These are phyloP conservation scores for Paulownia fortunei DNA, from an alignment of 257 asterid species.

Conservation along the genomic window DNA sequence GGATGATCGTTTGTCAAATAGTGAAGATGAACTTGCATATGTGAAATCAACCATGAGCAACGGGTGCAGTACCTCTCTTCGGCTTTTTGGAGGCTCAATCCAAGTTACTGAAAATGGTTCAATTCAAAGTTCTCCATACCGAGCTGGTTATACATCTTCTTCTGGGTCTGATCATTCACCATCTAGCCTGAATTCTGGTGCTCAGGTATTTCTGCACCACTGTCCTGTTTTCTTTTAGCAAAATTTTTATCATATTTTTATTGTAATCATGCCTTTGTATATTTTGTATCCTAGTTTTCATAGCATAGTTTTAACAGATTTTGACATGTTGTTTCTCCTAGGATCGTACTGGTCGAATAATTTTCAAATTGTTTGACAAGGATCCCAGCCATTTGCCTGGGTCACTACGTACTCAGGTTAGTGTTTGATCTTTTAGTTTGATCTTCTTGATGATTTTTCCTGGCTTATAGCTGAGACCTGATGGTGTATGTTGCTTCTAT, in stretches of 20 bases:
- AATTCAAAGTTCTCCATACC: conserved; percentile 59
- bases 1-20: conserved; percentile 42
- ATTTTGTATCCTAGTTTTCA: conserved; percentile 10
- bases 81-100: conserved; percentile 6
- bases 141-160: conserved; percentile 71
- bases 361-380: conserved; percentile 92
- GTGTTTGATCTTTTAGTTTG: conserved; percentile 23
- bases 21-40: conserved; percentile 45
- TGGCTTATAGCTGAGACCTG: conserved; percentile 15
- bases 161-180: conserved; percentile 88
- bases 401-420: conserved; percentile 74
- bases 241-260: not conserved
- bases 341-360: conserved; percentile 90
- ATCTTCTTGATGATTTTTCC: not conserved
- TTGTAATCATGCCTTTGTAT: not conserved
- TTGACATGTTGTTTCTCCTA: conserved; percentile 33
- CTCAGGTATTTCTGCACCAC: conserved; percentile 54
- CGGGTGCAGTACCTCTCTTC: conserved; percentile 67
- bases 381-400: conserved; percentile 94
- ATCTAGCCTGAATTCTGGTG: conserved; percentile 64
- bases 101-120: conserved; percentile 53
- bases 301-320: not conserved
- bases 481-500: conserved; percentile 15
- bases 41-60: conserved; percentile 40
- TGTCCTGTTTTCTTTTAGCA: conserved; percentile 17